Percentiles rank a stretch among this genome's conserved stretches.
phyloP scores from a whole-genome alignment of 352 stramenopile genomes.

The Pythium aristosporum region DNA sequence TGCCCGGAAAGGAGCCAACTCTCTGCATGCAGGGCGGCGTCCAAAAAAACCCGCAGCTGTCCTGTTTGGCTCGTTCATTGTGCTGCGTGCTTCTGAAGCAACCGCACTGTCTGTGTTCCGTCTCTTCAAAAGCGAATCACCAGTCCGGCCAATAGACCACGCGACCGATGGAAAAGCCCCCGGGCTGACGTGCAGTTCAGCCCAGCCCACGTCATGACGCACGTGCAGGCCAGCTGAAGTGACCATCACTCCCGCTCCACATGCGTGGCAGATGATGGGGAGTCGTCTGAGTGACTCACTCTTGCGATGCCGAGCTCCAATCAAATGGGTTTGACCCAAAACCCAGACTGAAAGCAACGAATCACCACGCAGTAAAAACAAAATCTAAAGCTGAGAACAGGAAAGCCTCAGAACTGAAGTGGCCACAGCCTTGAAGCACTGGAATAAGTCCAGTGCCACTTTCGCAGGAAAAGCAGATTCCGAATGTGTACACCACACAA shows the following conservation, averaged over 20 bases:
- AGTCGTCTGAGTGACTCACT: background rate
- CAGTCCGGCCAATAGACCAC: background rate
- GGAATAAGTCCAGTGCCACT: background rate
- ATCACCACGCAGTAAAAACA: background rate
- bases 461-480: conserved; percentile 13
- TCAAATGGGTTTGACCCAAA: conserved; percentile 1
- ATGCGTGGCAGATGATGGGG: conserved; percentile 7
- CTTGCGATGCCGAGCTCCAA: background rate
- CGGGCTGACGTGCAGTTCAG: background rate
- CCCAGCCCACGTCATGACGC: conserved; percentile 9
- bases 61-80: background rate
- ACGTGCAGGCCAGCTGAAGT: conserved; percentile 19
- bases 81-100: conserved; percentile 19
- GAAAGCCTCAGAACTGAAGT: conserved; percentile 22
- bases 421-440: background rate
- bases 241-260: conserved; percentile 17
- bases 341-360: conserved; percentile 4
- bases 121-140: conserved; percentile 8
- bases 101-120: conserved; percentile 21
- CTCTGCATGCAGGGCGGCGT: background rate
- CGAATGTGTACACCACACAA: conserved; percentile 14
- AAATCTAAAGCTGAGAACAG: conserved; percentile 1
- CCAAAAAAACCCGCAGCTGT: background rate
- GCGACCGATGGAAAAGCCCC: background rate
- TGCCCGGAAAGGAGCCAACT: conserved; percentile 3